Evolutionary conservation across 768 basidiomycete genomes (phyloP), one percentile per base, ranked within the genome.

Genomic region (Trametes punicea): DNA sequence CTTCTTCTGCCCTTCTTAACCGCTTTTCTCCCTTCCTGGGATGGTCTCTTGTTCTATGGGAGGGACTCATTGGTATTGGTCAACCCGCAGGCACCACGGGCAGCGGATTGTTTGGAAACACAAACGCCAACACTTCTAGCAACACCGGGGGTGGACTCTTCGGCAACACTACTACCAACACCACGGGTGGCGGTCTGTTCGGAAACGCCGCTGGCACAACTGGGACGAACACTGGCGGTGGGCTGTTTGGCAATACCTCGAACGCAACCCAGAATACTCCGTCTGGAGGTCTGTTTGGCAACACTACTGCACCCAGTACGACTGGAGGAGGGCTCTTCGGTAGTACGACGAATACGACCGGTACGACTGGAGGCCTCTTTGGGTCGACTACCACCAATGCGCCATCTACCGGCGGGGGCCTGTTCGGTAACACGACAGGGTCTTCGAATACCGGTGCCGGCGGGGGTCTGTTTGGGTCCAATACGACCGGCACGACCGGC

Each of bases 41-140:
- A n/a, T n/a, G n/a, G n/a, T n/a, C n/a, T n/a, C n/a, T n/a, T n/a
- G n/a, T n/a, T n/a, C n/a, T n/a, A n/a, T n/a, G n/a, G n/a, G n/a
- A n/a, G n/a, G n/a, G n/a, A n/a, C n/a, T n/a, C n/a, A n/a, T n/a
- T n/a, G n/a, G n/a, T n/a, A n/a, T n/a, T n/a, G n/a, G n/a, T n/a
- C n/a, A n/a, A n/a, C n/a, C n/a, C 33, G n/a, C 31, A 31, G 40
- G 63, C 57, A 41, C 57, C 54, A 44, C 46, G 18, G 41, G 46
- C 8, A 45, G 50, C 5, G 56, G 56, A 6, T 49, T 73, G 15
- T 73, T 73, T 58, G 71, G 70, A 8, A 64, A 49, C 30, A 53
- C 45, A 23, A 55, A 51, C 48, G 52, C 36, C 40, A 23, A 23
- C n/a, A 23, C 40, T 31, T 31, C 31, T 27, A 55, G n/a, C 13